Evolutionary conservation across 306 rosid species (phyloP).

Genomic region (Trifolium pratense): DNA sequence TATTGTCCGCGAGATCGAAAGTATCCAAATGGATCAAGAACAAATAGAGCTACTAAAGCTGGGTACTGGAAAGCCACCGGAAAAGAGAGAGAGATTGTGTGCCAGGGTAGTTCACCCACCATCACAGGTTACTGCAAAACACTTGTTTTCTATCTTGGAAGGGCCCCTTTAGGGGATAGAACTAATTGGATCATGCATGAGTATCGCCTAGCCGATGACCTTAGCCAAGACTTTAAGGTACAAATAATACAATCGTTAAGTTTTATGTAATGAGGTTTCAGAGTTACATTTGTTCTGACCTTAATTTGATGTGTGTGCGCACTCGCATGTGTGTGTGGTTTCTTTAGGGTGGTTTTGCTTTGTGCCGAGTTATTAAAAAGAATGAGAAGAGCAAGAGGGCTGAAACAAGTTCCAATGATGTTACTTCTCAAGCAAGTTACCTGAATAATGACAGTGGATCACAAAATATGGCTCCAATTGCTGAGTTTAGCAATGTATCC

Average conservation of each 20-base stretch:
- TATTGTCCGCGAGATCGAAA: slow-evolving; percentile 88
- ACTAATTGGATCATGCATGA: slow-evolving; percentile 96
- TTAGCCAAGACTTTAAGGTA: slow-evolving; percentile 68
- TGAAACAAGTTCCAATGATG: slow-evolving; percentile 19
- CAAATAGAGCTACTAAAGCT: slow-evolving; percentile 89
- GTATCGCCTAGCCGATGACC: slow-evolving; percentile 70
- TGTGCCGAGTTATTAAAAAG: slow-evolving; percentile 84
- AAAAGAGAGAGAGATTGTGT: slow-evolving; percentile 74
- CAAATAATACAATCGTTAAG: not conserved
- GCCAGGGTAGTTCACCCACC: slow-evolving; percentile 51
- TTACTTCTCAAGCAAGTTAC: slow-evolving; percentile 53
- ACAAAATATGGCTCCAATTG: slow-evolving; percentile 48
- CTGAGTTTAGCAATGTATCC: slow-evolving; percentile 53
- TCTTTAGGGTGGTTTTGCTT: slow-evolving; percentile 73
- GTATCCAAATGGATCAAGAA: slow-evolving; percentile 88
- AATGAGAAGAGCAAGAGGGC: slow-evolving; percentile 55
- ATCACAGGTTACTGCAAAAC: slow-evolving; percentile 77
- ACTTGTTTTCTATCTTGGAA: slow-evolving; percentile 86
- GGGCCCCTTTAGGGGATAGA: slow-evolving; percentile 87
- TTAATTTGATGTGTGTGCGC: not conserved
- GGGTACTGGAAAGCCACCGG: slow-evolving; percentile 99
- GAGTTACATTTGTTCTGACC: slow-evolving; percentile 8
- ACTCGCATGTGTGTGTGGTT: not conserved
- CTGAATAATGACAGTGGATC: slow-evolving; percentile 52
- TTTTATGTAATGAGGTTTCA: not conserved